Evolutionary conservation across 2,329 filamentous ascomycete species (phyloP).

Genomic region (Colletotrichum zoysiae): DNA sequence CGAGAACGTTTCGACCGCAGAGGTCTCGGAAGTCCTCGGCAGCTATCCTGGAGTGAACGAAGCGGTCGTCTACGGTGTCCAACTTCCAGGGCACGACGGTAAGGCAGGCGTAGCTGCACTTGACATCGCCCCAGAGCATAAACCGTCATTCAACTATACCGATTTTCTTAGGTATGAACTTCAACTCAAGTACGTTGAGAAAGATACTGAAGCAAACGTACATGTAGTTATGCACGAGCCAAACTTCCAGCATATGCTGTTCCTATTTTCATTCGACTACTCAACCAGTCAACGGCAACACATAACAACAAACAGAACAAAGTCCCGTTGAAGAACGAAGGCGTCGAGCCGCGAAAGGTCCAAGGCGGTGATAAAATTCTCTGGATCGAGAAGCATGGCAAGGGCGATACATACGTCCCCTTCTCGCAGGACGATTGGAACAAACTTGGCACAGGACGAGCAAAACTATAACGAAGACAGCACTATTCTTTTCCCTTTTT

Average conservation of each 20-base stretch:
- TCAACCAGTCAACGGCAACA: slow-evolving; percentile 66
- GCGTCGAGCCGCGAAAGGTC: slow-evolving; percentile 31
- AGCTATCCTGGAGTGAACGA: slow-evolving; percentile 70
- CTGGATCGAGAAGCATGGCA: slow-evolving; percentile 67
- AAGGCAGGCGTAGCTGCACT: slow-evolving; percentile 75
- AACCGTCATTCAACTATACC: slow-evolving; percentile 68
- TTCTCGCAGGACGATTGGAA: slow-evolving; percentile 72
- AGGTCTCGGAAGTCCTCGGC: slow-evolving; percentile 75
- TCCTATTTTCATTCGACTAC: slow-evolving; percentile 77
- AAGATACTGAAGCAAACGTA: neutral
- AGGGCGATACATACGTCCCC: slow-evolving; percentile 67
- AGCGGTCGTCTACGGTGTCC: slow-evolving; percentile 78
- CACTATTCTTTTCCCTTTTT: too few species aligned
- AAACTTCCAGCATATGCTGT: slow-evolving; percentile 80
- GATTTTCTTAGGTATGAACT: slow-evolving; percentile 64
- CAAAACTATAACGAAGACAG: slow-evolving; percentile 24
- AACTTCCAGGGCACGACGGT: slow-evolving; percentile 75
- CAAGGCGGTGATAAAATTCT: slow-evolving; percentile 56
- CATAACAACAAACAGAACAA: slow-evolving; percentile 89
- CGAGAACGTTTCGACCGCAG: slow-evolving; percentile 75
- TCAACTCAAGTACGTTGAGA: neutral
- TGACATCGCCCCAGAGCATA: slow-evolving; percentile 64
- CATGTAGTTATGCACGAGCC: slow-evolving; percentile 62
- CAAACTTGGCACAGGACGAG: slow-evolving; percentile 23
- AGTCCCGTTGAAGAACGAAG: slow-evolving; percentile 64